A percentile compares a stretch with the other conserved stretches of the same genome.
These are phyloP conservation scores for Pichia terricola DNA, from an alignment of 1,139 yeast genomes.

Conservation along the genomic window DNA sequence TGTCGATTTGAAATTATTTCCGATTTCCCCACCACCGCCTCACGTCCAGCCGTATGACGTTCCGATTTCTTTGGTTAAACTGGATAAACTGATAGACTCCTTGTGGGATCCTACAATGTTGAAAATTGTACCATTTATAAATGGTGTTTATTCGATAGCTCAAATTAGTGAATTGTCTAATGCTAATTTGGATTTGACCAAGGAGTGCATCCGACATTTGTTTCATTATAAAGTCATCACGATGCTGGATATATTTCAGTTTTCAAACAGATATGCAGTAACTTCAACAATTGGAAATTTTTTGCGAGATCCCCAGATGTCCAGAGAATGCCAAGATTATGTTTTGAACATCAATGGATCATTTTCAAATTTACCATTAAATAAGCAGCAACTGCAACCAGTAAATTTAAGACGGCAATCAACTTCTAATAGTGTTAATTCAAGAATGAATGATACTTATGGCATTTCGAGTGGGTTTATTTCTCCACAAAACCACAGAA, in stretches of 20 bases:
- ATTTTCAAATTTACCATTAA: conserved; percentile 13
- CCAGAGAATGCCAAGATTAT: conserved; percentile 81
- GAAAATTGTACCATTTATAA: conserved; percentile 72
- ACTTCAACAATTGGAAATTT: conserved; percentile 69
- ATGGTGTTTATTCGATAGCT: conserved; percentile 79
- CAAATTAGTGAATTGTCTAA: conserved; percentile 72
- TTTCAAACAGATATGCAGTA: conserved; percentile 80
- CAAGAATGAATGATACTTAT: background rate
- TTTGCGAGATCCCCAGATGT: conserved; percentile 53
- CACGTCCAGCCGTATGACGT: conserved; percentile 68
- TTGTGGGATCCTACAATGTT: conserved; percentile 98
- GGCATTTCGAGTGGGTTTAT: background rate
- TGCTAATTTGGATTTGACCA: conserved; percentile 69
- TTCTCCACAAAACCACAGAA: background rate
- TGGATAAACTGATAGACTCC: conserved; percentile 65
- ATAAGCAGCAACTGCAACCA: background rate
- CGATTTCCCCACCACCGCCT: conserved; percentile 78
- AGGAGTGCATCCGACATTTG: conserved; percentile 83
- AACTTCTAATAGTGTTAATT: background rate
- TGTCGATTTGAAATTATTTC: conserved; percentile 85
- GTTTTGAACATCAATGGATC: conserved; percentile 34
- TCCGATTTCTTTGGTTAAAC: conserved; percentile 74
- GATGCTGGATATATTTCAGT: conserved; percentile 80
- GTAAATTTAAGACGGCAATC: background rate
- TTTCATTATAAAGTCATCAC: conserved; percentile 83